Base-by-base conservation (phyloP, 768 basidiomycete species). In the Sporobolomyces roseus region DNA sequence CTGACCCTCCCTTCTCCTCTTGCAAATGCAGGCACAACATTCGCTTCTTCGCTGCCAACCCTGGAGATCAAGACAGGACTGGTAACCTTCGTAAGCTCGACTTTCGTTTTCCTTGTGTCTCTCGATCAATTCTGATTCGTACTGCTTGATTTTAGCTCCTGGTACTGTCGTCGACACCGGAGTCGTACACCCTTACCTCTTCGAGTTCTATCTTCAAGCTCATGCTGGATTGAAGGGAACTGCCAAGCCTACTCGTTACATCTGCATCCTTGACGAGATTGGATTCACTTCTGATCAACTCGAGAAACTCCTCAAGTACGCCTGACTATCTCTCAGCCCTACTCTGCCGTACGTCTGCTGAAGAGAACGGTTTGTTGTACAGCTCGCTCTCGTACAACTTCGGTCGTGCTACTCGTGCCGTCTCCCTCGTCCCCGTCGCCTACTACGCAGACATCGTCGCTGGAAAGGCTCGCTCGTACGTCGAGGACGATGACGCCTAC, bases 341-440 rank as follows among this genome's bases (percentile, higher is more conserved):
- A 8, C 25, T 46, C 62, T 23, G 8, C 36, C 2, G 5, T 19
- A 16, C 23, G 8, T 1, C 2, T 23, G 17, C 8, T 33, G 9
- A 12, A 38, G 14, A 9, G 2, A 27, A 25, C 17, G 19, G 25
- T 16, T 8, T 52, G 12, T 41, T 27, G 4, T 5, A 27, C 62
- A 74, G 71, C 67, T 66, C 65, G 16, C 67, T 76, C 25, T 76
- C 63, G 50, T 74, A 72, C 72, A 36, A 53, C 52, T 76, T 67
- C 52, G 72, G 65, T 6, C 62, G 75, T 14, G 72, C 74, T 4
- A 74, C 75, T 8, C 65, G 74, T 45, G 61, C 74, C n/a, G 71
- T 74, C 46, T 72, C 70, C 25, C 68, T 75, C 59, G 68, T 65
- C n/a, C 61, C 70, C 9, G 61, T 50, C 52, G 68, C 71, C 21